Evolutionary conservation across 2,329 filamentous ascomycete species (phyloP).

Genomic region (Fusarium pseudocircinatum): DNA sequence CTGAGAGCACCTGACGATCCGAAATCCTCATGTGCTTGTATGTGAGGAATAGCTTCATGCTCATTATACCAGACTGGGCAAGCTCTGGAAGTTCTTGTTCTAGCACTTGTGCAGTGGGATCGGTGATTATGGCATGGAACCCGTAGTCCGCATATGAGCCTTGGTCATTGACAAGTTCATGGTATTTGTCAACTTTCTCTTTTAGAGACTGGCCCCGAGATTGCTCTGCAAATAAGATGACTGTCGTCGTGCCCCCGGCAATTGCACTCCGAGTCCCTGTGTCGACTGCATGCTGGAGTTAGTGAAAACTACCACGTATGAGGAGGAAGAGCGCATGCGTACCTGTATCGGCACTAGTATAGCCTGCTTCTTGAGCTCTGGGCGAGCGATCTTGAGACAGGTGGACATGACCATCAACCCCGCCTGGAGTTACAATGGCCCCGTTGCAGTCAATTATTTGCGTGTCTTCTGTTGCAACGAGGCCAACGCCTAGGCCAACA

Average conservation of each 20-base stretch:
- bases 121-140: not conserved
- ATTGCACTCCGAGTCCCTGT: not conserved
- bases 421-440: not conserved
- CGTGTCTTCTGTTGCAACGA: not conserved
- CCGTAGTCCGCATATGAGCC: not conserved
- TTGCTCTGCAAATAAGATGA: not conserved
- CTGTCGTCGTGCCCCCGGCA: not conserved
- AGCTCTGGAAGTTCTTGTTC: not conserved
- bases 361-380: not conserved
- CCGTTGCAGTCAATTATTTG: not conserved
- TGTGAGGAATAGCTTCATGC: not conserved
- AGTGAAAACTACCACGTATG: not conserved
- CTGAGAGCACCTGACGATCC: not conserved
- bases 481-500: not conserved
- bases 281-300: not conserved
- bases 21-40: not conserved
- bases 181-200: not conserved
- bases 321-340: not conserved
- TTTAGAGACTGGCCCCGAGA: not conserved
- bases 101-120: not conserved
- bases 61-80: not conserved
- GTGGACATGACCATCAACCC: not conserved
- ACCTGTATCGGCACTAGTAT: not conserved
- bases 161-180: not conserved
- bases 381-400: not conserved